Evolutionary conservation across 257 asterid genomes (phyloP).

Genomic region (Anisodus tanguticus): DNA sequence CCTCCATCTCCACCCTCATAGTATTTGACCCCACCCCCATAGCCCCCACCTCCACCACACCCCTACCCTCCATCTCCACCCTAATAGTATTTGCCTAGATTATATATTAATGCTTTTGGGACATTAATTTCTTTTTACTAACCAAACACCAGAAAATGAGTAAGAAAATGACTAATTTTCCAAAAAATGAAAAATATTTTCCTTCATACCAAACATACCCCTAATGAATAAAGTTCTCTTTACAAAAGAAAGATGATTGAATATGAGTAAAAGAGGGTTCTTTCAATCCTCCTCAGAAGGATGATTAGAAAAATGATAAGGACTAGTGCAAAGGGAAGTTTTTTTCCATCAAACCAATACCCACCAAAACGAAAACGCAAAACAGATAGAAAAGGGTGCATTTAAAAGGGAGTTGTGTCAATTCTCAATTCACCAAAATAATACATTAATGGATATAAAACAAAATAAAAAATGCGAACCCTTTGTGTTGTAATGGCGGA

Average conservation of each 20-base stretch:
- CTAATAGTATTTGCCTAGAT: too few relatives aligned
- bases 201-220: too few relatives aligned
- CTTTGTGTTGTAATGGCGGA: conserved; percentile 53
- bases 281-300: neutral
- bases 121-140: too few relatives aligned
- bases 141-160: too few relatives aligned
- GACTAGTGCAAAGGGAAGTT: neutral
- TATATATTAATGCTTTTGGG: too few relatives aligned
- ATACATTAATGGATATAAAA: neutral
- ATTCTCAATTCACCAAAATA: neutral
- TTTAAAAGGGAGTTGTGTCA: neutral
- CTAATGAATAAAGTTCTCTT: neutral
- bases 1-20: too few relatives aligned
- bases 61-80: too few relatives aligned
- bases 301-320: neutral
- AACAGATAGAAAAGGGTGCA: neutral
- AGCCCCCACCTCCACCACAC: too few relatives aligned
- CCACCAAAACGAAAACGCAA: neutral
- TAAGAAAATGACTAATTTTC: too few relatives aligned
- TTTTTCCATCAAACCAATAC: neutral
- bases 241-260: neutral
- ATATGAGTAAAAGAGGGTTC: neutral
- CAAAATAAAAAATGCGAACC: conserved; percentile 44
- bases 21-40: too few relatives aligned
- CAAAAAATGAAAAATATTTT: too few relatives aligned